These are phyloP conservation scores for Aspergillus flavus DNA, from an alignment of 2,329 filamentous ascomycete species.

Conservation along the genomic window DNA sequence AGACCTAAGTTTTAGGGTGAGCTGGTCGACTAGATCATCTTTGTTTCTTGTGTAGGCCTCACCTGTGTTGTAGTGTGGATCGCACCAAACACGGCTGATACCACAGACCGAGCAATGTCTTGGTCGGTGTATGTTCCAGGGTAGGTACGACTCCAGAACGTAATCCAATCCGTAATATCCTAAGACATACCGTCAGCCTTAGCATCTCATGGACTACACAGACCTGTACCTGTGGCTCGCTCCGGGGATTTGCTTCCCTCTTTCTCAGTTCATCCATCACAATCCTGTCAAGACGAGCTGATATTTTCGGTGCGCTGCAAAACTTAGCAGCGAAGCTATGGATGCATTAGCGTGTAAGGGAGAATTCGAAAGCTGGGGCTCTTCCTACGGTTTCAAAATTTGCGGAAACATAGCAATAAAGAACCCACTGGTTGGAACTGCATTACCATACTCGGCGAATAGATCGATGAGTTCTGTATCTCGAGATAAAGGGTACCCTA, in stretches of 20 bases:
- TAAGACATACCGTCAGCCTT: not conserved
- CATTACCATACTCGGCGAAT: not conserved
- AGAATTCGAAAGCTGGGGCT: no score
- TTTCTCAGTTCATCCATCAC: not conserved
- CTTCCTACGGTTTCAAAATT: not conserved
- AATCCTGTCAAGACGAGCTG: not conserved
- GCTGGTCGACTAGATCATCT: not conserved
- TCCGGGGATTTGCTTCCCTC: not conserved
- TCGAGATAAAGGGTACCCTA: not conserved
- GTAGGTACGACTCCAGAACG: not conserved
- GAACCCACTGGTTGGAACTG: not conserved
- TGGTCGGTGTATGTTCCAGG: not conserved
- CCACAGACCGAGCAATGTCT: not conserved
- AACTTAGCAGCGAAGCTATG: not conserved
- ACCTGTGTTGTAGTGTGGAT: not conserved
- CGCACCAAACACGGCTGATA: not conserved
- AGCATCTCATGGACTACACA: no score
- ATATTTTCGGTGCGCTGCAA: not conserved
- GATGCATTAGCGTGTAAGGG: not conserved
- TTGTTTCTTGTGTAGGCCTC: not conserved
- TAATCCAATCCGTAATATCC: not conserved
- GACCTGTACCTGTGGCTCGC: not conserved
- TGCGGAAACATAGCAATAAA: not conserved
- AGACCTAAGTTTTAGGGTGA: not conserved
- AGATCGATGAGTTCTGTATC: not conserved